A percentile compares a stretch with the other conserved stretches of the same genome.
These are phyloP conservation scores for Gastrolobium villosum DNA, from an alignment of 306 rosid species.

Conservation along the genomic window DNA sequence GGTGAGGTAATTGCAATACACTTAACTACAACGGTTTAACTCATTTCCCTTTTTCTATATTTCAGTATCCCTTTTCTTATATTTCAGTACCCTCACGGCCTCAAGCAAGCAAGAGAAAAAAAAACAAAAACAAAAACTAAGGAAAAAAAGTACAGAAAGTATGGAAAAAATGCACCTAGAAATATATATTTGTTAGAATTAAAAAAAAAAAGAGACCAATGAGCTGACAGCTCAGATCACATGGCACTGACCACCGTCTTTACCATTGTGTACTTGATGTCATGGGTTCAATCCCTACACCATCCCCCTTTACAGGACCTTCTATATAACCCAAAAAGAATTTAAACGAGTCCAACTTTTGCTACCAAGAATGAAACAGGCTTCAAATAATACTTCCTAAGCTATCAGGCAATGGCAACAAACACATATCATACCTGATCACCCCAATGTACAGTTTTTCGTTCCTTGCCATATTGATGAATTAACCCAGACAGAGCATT, in stretches of 20 bases:
- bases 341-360: constrained; percentile 13
- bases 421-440: constrained; percentile 78
- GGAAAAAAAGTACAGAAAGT: not conserved
- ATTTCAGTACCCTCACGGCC: constrained; percentile 18
- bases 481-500: constrained; percentile 90
- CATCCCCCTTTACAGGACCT: constrained; percentile 19
- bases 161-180: not conserved
- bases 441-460: constrained; percentile 94
- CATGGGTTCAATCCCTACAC: constrained; percentile 45
- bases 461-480: constrained; percentile 79
- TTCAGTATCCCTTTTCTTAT: constrained; percentile 34
- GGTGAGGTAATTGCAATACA: constrained; percentile 4
- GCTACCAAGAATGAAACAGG: constrained; percentile 37
- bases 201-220: constrained; percentile 19
- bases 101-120: constrained; percentile 34
- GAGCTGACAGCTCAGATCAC: constrained; percentile 20
- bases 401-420: constrained; percentile 43
- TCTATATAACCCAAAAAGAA: constrained; percentile 33
- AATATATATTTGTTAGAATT: not conserved
- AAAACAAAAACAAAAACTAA: not conserved
- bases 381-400: constrained; percentile 43
- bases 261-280: constrained; percentile 38
- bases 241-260: constrained; percentile 22
- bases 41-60: constrained; percentile 41
- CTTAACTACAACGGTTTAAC: constrained; percentile 25